These are phyloP conservation scores for Diversispora eburnea DNA, from an alignment of 192 early-diverging fungal genomes.

Conservation along the genomic window DNA sequence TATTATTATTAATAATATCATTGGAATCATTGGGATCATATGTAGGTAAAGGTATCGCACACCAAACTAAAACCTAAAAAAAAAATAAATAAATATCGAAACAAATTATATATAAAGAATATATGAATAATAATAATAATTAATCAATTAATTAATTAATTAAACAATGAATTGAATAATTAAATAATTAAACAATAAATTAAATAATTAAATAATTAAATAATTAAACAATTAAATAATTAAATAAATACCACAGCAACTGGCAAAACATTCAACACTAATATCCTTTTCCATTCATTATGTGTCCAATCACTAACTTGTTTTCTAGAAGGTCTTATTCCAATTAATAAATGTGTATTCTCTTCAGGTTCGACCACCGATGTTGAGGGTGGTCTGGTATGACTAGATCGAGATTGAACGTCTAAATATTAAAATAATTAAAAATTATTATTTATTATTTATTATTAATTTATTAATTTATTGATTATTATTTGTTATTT, in stretches of 20 bases:
- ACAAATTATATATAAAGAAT: background rate
- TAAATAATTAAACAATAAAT: background rate
- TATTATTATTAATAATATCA: background rate
- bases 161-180: slow-evolving; percentile 33
- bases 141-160: background rate
- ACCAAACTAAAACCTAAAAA: slow-evolving; percentile 50
- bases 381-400: background rate
- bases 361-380: slow-evolving; percentile 24
- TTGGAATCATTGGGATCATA: slow-evolving; percentile 35
- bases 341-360: slow-evolving; percentile 34
- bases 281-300: slow-evolving; percentile 36
- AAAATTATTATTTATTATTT: background rate
- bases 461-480: too few relatives aligned
- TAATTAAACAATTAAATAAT: slow-evolving; percentile 4
- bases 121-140: too few relatives aligned
- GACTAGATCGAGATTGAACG: background rate
- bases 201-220: background rate
- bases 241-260: slow-evolving; percentile 36
- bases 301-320: slow-evolving; percentile 40
- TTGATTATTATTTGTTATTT: too few relatives aligned
- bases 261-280: slow-evolving; percentile 48
- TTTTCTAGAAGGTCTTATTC: slow-evolving; percentile 24
- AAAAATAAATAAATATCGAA: slow-evolving; percentile 36
- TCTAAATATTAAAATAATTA: background rate
- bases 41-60: slow-evolving; percentile 51